These are phyloP conservation scores for Rhodotorula babjevae DNA, from an alignment of 768 basidiomycete genomes.

Conservation along the genomic window DNA sequence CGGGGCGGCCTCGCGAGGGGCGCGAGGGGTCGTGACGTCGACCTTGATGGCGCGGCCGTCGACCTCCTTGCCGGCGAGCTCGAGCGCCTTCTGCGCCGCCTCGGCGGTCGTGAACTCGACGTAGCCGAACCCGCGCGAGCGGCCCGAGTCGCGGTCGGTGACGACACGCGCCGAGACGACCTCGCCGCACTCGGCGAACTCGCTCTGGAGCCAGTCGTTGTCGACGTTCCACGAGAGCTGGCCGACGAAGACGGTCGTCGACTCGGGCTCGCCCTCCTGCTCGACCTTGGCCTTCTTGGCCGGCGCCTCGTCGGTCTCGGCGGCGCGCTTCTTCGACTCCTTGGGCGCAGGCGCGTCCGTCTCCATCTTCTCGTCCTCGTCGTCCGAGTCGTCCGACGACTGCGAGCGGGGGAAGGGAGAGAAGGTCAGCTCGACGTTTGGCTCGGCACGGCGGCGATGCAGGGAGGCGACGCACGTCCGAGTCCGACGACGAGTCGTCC, in stretches of 20 bases:
- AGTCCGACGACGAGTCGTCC: conserved; percentile 38
- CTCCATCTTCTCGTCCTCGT: conserved; percentile 18
- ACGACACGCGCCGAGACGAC: conserved; percentile 81
- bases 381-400: conserved; percentile 23
- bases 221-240: conserved; percentile 93
- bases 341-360: conserved; percentile 26
- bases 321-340: conserved; percentile 38
- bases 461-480: conserved; percentile 7
- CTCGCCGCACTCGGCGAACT: conserved; percentile 84
- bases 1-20: conserved; percentile 46
- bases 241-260: conserved; percentile 81
- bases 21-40: conserved; percentile 64
- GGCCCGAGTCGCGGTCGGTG: conserved; percentile 52
- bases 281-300: conserved; percentile 77
- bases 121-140: conserved; percentile 48
- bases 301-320: conserved; percentile 49
- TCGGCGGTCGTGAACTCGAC: conserved; percentile 50
- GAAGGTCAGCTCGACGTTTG: neutral
- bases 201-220: conserved; percentile 85
- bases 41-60: conserved; percentile 85
- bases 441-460: no score
- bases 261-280: conserved; percentile 46
- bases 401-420: neutral
- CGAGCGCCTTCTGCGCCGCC: conserved; percentile 63
- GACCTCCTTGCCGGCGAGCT: conserved; percentile 77